These are phyloP conservation scores for Penicillium coffeae DNA, from an alignment of 495 filamentous ascomycete genomes.

Conservation along the genomic window DNA sequence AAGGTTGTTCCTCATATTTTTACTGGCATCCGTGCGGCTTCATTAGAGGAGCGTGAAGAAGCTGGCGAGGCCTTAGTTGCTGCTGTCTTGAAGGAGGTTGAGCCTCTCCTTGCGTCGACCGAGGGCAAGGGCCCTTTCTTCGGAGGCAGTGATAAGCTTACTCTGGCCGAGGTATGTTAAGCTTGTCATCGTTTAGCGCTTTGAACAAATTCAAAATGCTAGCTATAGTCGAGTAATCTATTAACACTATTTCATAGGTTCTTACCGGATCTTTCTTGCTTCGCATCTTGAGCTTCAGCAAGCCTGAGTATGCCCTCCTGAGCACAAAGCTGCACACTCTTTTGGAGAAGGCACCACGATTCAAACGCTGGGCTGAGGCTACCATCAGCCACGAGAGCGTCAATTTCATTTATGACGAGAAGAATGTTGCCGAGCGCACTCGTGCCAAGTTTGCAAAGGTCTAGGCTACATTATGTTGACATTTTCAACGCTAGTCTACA, in stretches of 20 bases:
- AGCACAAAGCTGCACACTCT: conserved; percentile 44
- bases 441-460: conserved; percentile 23
- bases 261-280: conserved; percentile 66
- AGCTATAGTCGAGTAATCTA: too few relatives aligned
- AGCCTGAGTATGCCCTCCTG: conserved; percentile 47
- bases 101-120: conserved; percentile 53
- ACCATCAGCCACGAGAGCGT: conserved; percentile 63
- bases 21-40: conserved; percentile 35
- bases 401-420: conserved; percentile 57
- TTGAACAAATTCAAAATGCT: too few relatives aligned
- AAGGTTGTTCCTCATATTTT: conserved; percentile 54
- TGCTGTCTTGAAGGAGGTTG: conserved; percentile 66
- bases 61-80: conserved; percentile 38
- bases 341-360: conserved; percentile 57
- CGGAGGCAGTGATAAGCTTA: conserved; percentile 70
- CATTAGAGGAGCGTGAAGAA: conserved; percentile 35
- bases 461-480: conserved; percentile 3
- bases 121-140: conserved; percentile 70
- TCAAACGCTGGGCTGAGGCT: conserved; percentile 63
- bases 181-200: background rate
- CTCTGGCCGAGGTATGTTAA: conserved; percentile 67
- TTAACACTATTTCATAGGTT: conserved; percentile 38
- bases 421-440: conserved; percentile 19
- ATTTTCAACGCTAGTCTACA: too few relatives aligned
- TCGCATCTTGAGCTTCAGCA: conserved; percentile 49